Percentiles rank a stretch among this genome's conserved stretches.
Conservation (phyloP, 768 basidiomycete species). For the Gymnopilus junonius region DNA sequence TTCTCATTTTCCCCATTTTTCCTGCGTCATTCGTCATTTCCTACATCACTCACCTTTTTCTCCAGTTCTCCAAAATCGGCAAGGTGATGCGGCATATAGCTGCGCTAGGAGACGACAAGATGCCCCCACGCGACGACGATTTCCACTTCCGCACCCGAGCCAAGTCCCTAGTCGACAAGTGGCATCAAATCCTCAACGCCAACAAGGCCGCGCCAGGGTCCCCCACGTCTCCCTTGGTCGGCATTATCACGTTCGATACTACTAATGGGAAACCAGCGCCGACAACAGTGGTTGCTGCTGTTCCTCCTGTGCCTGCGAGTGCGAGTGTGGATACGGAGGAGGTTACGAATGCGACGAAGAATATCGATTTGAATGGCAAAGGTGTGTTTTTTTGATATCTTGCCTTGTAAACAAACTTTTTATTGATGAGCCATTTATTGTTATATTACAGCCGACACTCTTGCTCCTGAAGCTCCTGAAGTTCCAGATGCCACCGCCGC, state of each 20-base stretch:
- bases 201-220: constrained; percentile 32
- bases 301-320: neutral
- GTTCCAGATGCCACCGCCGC: neutral
- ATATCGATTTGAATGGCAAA: constrained; percentile 40
- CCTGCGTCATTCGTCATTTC: neutral
- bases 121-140: constrained; percentile 67
- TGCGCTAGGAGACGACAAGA: constrained; percentile 51
- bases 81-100: constrained; percentile 91
- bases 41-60: neutral
- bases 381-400: constrained; percentile 15
- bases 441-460: neutral
- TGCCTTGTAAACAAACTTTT: neutral
- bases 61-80: constrained; percentile 79
- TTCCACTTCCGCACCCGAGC: constrained; percentile 76
- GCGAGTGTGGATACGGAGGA: constrained; percentile 20
- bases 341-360: constrained; percentile 33
- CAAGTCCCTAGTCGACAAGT: constrained; percentile 68
- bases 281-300: neutral
- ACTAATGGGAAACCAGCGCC: constrained; percentile 12
- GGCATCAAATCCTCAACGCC: constrained; percentile 59
- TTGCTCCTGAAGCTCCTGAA: neutral
- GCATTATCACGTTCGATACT: too few relatives aligned
- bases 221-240: too few relatives aligned
- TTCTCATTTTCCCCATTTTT: neutral
- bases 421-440: neutral